phyloP scores from a whole-genome alignment of 108 stramenopile species.

The Cyclotella cryptica region DNA sequence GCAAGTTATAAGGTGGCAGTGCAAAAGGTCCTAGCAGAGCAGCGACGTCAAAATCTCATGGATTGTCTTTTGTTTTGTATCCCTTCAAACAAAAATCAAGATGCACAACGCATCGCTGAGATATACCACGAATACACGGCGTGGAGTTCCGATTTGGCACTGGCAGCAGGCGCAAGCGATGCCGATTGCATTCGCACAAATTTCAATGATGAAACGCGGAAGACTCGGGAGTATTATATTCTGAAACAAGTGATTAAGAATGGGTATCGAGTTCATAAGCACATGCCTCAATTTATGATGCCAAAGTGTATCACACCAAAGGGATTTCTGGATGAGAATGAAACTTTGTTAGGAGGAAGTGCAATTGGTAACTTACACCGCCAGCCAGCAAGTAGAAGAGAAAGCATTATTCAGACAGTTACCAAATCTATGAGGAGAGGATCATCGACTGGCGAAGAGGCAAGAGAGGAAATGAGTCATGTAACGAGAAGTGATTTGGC shows the following conservation, averaged over 20 bases:
- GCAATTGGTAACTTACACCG: not conserved
- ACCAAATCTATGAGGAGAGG: not conserved
- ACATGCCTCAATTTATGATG: conserved; percentile 59
- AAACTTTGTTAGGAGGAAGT: conserved; percentile 21
- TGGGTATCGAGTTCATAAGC: conserved; percentile 51
- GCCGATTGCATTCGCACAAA: conserved; percentile 77
- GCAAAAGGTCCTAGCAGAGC: conserved; percentile 74
- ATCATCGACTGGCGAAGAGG: conserved; percentile 28
- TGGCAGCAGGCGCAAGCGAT: conserved; percentile 83
- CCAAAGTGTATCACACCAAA: conserved; percentile 51
- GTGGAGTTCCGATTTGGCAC: conserved; percentile 81
- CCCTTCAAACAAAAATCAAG: conserved; percentile 48
- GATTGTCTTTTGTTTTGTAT: conserved; percentile 32
- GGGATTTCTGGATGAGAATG: conserved; percentile 49
- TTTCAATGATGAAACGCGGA: conserved; percentile 76
- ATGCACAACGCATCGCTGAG: conserved; percentile 72
- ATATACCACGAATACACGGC: conserved; percentile 76
- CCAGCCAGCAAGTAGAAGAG: not conserved
- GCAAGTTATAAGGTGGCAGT: conserved; percentile 70
- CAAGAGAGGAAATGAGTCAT: conserved; percentile 50
- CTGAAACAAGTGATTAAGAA: conserved; percentile 67
- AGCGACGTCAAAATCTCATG: conserved; percentile 65
- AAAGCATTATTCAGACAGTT: conserved; percentile 8
- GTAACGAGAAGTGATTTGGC: conserved; percentile 25
- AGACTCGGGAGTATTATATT: conserved; percentile 80